Conservation (phyloP, 257 asterid species). For the Nicotiana noctiflora region DNA sequence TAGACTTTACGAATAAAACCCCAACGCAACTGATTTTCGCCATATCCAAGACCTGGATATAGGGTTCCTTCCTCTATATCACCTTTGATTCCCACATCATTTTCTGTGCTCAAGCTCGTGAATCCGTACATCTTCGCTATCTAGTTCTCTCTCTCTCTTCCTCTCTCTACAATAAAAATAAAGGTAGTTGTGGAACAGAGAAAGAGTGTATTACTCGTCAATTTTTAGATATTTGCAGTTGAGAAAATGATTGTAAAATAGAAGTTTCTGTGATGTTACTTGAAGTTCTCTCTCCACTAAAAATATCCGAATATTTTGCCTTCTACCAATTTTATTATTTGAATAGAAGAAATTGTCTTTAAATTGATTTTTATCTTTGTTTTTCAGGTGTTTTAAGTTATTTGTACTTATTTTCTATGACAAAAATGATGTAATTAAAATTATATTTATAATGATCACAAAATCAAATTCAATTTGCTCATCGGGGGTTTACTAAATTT, state of each 20-base stretch:
- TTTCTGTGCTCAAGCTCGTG: conserved; percentile 37
- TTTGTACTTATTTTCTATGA: no score
- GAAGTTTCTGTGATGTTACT: background rate
- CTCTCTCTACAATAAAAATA: background rate
- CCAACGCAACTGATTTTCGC: conserved; percentile 96
- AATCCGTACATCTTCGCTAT: conserved; percentile 51
- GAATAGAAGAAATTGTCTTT: no score
- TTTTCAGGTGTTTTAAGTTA: no score
- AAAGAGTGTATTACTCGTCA: background rate
- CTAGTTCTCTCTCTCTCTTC: conserved; percentile 14
- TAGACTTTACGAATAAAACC: conserved; percentile 95
- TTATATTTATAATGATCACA: background rate
- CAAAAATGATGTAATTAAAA: no score
- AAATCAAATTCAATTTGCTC: no score
- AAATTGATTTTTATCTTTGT: no score
- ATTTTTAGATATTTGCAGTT: background rate
- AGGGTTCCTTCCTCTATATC: conserved; percentile 47
- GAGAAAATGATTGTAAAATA: background rate
- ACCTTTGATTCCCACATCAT: conserved; percentile 12
- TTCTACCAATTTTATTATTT: no score
- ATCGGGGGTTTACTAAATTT: no score
- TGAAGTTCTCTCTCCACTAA: background rate
- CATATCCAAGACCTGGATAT: conserved; percentile 86
- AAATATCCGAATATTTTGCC: background rate
- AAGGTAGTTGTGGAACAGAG: background rate